These are phyloP conservation scores for Gossypium mustelinum DNA, from an alignment of 345 rosid genomes.

Conservation along the genomic window DNA sequence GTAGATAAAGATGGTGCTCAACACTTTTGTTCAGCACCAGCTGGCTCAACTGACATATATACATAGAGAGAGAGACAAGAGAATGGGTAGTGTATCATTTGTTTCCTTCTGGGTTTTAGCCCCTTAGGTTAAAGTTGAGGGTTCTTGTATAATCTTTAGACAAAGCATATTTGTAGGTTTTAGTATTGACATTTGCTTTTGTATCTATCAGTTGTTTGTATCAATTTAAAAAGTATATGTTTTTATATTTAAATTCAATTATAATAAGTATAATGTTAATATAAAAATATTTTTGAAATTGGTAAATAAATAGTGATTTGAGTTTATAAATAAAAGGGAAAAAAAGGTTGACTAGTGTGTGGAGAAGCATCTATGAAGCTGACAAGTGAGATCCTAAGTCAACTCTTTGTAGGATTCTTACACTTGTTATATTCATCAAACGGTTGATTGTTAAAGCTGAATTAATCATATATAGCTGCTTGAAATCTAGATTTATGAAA, in stretches of 20 bases:
- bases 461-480: neutral
- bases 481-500: too few relatives aligned
- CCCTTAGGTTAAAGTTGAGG: neutral
- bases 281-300: too few relatives aligned
- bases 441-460: neutral
- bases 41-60: neutral
- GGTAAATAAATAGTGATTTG: too few relatives aligned
- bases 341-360: neutral
- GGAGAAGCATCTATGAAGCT: neutral
- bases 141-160: neutral
- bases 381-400: neutral
- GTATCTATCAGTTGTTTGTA: neutral
- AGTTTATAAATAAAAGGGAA: neutral
- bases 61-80: neutral
- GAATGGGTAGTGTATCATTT: neutral
- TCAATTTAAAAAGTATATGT: neutral
- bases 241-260: too few relatives aligned
- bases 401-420: neutral
- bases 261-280: too few relatives aligned
- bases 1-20: conserved; percentile 3
- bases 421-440: neutral
- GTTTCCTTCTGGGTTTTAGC: neutral
- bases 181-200: neutral
- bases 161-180: neutral
- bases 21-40: neutral